phyloP scores from a whole-genome alignment of 2,329 filamentous ascomycete species.

The Akanthomyces lecanii region DNA sequence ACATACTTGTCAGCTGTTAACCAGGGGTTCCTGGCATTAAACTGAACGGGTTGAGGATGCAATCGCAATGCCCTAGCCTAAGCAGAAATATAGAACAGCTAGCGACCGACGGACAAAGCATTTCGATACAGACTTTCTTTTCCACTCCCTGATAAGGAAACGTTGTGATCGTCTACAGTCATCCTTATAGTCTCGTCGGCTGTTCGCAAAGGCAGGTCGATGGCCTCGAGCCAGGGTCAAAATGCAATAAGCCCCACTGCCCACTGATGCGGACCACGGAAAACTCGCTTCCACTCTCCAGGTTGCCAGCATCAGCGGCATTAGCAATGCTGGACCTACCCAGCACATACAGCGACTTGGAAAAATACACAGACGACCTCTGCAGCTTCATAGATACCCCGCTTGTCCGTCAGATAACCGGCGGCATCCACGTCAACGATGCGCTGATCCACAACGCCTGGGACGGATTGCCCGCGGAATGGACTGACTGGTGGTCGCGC shows the following conservation, averaged over 20 bases:
- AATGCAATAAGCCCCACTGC: background rate
- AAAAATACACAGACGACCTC: slow-evolving; percentile 24
- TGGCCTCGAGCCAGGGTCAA: background rate
- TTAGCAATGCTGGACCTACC: slow-evolving; percentile 20
- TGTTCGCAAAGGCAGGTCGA: no score
- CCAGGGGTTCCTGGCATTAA: no score
- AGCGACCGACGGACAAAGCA: no score
- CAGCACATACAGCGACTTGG: slow-evolving; percentile 18
- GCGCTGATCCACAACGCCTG: slow-evolving; percentile 29
- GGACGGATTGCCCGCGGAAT: slow-evolving; percentile 27
- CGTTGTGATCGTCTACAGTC: no score
- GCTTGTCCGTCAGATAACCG: slow-evolving; percentile 29
- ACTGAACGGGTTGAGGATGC: no score
- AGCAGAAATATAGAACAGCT: no score
- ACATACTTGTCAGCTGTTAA: no score
- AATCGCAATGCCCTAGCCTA: no score
- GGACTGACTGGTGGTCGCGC: slow-evolving; percentile 29
- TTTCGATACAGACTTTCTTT: no score
- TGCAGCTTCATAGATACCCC: slow-evolving; percentile 25
- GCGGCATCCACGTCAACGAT: slow-evolving; percentile 33
- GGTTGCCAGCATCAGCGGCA: background rate
- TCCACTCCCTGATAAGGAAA: no score
- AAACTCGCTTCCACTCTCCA: background rate
- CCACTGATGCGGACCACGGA: background rate
- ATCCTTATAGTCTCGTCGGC: no score